These are phyloP conservation scores for Lithohypha guttulata DNA, from an alignment of 2,329 filamentous ascomycete genomes.

Conservation along the genomic window DNA sequence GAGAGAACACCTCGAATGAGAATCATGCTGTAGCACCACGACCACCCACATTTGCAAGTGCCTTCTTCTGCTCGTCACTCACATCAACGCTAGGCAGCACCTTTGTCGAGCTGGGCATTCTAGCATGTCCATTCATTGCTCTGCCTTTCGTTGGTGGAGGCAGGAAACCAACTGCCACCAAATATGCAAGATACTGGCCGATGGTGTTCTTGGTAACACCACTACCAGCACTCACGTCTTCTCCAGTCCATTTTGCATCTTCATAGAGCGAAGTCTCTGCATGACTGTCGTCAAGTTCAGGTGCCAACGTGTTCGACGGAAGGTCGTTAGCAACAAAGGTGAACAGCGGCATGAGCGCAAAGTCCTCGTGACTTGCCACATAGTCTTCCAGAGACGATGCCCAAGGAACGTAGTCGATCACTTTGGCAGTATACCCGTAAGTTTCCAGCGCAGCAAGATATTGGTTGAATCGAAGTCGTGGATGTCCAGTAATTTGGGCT, in stretches of 20 bases:
- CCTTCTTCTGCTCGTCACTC: slow-evolving; percentile 37
- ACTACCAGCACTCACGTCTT: slow-evolving; percentile 45
- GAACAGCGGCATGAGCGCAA: slow-evolving; percentile 64
- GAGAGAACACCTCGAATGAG: too few relatives aligned
- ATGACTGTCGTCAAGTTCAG: slow-evolving; percentile 64
- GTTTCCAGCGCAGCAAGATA: slow-evolving; percentile 59
- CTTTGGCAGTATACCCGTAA: slow-evolving; percentile 62
- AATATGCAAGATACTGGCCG: slow-evolving; percentile 53
- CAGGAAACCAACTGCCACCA: slow-evolving; percentile 55
- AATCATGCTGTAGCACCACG: slow-evolving; percentile 29
- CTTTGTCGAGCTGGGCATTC: slow-evolving; percentile 17
- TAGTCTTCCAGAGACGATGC: slow-evolving; percentile 55
- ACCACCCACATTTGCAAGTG: slow-evolving; percentile 43
- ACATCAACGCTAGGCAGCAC: slow-evolving; percentile 37
- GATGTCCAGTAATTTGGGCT: slow-evolving; percentile 68
- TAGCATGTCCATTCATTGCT: slow-evolving; percentile 1
- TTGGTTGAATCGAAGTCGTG: slow-evolving; percentile 65
- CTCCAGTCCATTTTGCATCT: slow-evolving; percentile 49
- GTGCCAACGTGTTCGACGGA: slow-evolving; percentile 58
- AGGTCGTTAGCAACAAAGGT: slow-evolving; percentile 62
- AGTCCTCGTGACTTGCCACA: slow-evolving; percentile 50
- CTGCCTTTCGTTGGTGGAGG: slow-evolving; percentile 31
- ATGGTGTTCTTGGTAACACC: slow-evolving; percentile 52
- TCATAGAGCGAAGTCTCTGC: slow-evolving; percentile 52
- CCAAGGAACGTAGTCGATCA: slow-evolving; percentile 60